Base-by-base conservation (phyloP, 345 rosid species). In the Lepidium aucheri region DNA sequence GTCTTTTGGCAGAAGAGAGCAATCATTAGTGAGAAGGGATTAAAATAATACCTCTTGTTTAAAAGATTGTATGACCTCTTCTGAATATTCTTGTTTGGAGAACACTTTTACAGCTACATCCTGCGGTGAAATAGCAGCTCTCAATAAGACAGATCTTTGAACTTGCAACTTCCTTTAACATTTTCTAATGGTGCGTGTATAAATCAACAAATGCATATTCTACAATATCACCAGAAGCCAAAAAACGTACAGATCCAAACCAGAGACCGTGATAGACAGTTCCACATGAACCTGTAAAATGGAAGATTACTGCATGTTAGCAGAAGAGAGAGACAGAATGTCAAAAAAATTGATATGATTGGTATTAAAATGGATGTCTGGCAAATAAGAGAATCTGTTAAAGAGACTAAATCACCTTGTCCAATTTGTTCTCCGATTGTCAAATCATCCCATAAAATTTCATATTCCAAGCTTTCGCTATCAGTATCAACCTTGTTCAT, bases 101-200 rank as follows among this genome's bases (percentile, higher is more conserved):
- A 94, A 94, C 41, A 90, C 95, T 82, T 94, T 94, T 70, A 94
- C 84, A 7, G 95, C 99, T 67, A 94, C 99, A 81, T 94, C 99
- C 99, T 94, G 85, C 76, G 67, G 82, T 53, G 69, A 68, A 80
- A 35, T 33, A 64, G 52, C 35, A 40, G 49, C 60, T 49, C 18
- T 70, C 44, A 73, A 62, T 63, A 52, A 58, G 53, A 70, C 16
- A 49, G 40, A 66, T 9, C 17, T 43, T 15, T 58, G 51, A 56
- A 64, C 22, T 65, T 59, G 30, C 20, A 33, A 35, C 3, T 3
- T 20, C 2, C 6, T 20, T 5, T 12, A n/a, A n/a, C n/a, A n/a
- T 32, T 14, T 34, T 1, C n/a, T 62, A 10, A 52, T 46, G 9
- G 8, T 34, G 34, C 69, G 17, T 59, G 16, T 62, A 77, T 65